A percentile compares a stretch with the other conserved stretches of the same genome.
phyloP scores from a whole-genome alignment of 2,329 filamentous ascomycete species.

The Zasmidium cellare region DNA sequence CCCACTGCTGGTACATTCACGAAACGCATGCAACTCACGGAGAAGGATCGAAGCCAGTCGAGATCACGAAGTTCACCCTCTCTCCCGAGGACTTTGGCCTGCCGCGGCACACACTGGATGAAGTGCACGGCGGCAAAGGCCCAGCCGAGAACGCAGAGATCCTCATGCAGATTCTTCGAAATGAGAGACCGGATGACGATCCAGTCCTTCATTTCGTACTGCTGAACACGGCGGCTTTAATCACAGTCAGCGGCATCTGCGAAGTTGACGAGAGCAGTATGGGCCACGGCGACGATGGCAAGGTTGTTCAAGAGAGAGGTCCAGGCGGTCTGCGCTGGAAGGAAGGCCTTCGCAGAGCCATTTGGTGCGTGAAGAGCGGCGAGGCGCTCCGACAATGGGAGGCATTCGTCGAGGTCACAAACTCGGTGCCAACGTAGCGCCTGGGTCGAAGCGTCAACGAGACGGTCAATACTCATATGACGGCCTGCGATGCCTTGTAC shows the following conservation, averaged over 20 bases:
- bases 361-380: constrained; percentile 85
- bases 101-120: constrained; percentile 67
- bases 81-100: constrained; percentile 87
- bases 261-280: constrained; percentile 79
- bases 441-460: not conserved
- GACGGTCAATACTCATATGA: not conserved
- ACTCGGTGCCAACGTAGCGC: constrained; percentile 37
- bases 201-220: constrained; percentile 92
- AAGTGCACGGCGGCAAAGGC: constrained; percentile 81
- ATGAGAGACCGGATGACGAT: constrained; percentile 71
- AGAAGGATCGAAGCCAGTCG: constrained; percentile 48
- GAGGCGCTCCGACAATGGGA: constrained; percentile 82
- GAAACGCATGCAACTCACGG: constrained; percentile 38
- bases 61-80: constrained; percentile 75
- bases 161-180: constrained; percentile 71
- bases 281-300: constrained; percentile 76
- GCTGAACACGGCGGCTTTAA: constrained; percentile 85
- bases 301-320: constrained; percentile 77
- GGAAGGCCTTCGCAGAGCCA: constrained; percentile 83
- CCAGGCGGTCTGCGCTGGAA: constrained; percentile 91
- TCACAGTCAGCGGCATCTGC: constrained; percentile 83
- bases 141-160: constrained; percentile 87
- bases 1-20: constrained; percentile 74
- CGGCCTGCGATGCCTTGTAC: too few relatives aligned
- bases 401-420: constrained; percentile 80